These are phyloP conservation scores for Aspergillus ostianus DNA, from an alignment of 495 filamentous ascomycete species.

Conservation along the genomic window DNA sequence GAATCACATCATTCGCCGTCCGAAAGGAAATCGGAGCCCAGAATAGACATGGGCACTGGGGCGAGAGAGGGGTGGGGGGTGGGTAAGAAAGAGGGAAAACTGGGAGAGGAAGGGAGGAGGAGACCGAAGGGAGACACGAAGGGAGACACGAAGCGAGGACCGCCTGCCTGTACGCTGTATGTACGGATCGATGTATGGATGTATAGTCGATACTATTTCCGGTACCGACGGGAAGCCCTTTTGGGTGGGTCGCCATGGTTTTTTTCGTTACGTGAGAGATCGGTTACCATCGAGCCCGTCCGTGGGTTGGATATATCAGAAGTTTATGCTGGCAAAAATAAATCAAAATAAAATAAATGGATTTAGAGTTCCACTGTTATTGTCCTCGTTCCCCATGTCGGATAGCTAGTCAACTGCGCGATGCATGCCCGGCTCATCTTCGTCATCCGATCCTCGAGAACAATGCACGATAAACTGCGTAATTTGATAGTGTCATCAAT, in stretches of 20 bases:
- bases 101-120: slow-evolving; percentile 3
- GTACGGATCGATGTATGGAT: neutral
- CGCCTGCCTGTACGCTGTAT: neutral
- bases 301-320: neutral
- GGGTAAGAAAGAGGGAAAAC: neutral
- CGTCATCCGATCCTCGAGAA: neutral
- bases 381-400: neutral
- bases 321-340: neutral
- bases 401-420: neutral
- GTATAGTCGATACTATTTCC: neutral
- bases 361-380: neutral
- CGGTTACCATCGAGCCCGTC: neutral
- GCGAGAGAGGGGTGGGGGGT: too few species aligned
- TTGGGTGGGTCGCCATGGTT: neutral
- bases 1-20: slow-evolving; percentile 16
- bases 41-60: slow-evolving; percentile 13
- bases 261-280: neutral
- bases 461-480: slow-evolving; percentile 17
- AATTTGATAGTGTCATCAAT: slow-evolving; percentile 15
- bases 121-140: slow-evolving; percentile 7
- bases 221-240: too few species aligned
- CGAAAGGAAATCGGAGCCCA: slow-evolving; percentile 7
- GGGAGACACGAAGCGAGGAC: slow-evolving; percentile 19
- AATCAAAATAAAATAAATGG: neutral
- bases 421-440: slow-evolving; percentile 7